These are phyloP conservation scores for Amanita exitialis DNA, from an alignment of 768 basidiomycete genomes.

Conservation along the genomic window DNA sequence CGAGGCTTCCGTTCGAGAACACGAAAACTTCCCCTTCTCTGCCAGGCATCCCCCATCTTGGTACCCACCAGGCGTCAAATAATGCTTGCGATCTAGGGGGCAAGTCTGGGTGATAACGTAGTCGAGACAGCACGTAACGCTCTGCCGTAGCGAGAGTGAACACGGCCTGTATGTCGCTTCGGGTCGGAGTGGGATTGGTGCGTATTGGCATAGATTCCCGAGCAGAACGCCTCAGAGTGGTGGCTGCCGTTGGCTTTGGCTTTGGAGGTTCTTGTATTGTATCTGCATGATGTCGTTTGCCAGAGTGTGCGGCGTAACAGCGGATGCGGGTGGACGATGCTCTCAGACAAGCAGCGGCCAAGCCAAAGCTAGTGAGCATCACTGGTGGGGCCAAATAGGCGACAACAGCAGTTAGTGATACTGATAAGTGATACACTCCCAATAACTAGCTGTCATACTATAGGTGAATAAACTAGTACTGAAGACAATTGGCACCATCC, in stretches of 20 bases:
- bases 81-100: slow-evolving; percentile 46
- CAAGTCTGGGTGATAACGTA: slow-evolving; percentile 41
- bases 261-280: slow-evolving; percentile 24
- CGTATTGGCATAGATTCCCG: slow-evolving; percentile 82
- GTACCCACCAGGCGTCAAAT: slow-evolving; percentile 76
- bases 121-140: slow-evolving; percentile 58
- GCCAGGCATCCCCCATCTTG: slow-evolving; percentile 49
- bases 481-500: too few species aligned
- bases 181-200: slow-evolving; percentile 77
- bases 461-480: too few species aligned
- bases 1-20: slow-evolving; percentile 81
- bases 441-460: too few species aligned
- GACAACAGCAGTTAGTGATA: too few species aligned
- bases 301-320: neutral
- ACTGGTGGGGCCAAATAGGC: neutral
- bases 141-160: slow-evolving; percentile 85
- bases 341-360: neutral
- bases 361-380: too few species aligned
- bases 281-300: neutral
- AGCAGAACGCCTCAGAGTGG: slow-evolving; percentile 74
- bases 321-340: neutral
- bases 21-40: slow-evolving; percentile 78
- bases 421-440: too few species aligned
- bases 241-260: slow-evolving; percentile 73
- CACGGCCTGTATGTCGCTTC: slow-evolving; percentile 68